Evolutionary conservation across 2,329 filamentous ascomycete genomes (phyloP), one percentile per base, ranked within the genome.

Genomic region (Juglanconis oblonga): DNA sequence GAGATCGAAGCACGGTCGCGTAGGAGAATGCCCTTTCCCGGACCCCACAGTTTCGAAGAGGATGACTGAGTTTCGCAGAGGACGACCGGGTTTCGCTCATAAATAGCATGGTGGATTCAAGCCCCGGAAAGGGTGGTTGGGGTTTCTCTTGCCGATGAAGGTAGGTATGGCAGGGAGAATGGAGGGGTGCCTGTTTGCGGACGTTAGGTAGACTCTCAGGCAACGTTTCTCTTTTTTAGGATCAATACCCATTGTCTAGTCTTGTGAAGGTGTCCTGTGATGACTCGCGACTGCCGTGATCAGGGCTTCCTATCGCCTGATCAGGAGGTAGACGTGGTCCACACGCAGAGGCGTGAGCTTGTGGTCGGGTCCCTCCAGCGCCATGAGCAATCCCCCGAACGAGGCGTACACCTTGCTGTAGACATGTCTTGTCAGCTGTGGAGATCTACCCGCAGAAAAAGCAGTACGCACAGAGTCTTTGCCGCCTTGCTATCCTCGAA

Each of bases 301-400:
- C 52, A 42, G 32, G 31, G 31, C 58, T 70, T 77, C 94, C 87
- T 96, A 57, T 5, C 47, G 97, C 86, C 97, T 99, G 68, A 96
- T 81, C 62, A 98, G 83, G 63, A 99, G 84, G 73, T 99, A 99
- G 65, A 96, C 87, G 72, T 97, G 89, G 74, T 99, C 95, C 70
- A 97, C 94, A 69, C 92, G 87, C 71, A 99, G 78, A 33, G 92
- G 90, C 38, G 90, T 96, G 64, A 99, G 85, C 80, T 97, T 97
- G 82, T 95, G 96, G 76, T 96, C 95, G 2, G 95, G 95, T 5
- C 96, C 95, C 70, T 97, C 90, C 58, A 99, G 83, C 69, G 89
- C 92, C 77, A 98, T 88, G 69, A 99, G 77, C 65, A 99, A 79
- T 7, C 95, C 95, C 52, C 95, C 95, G 70, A 97, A 99, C 1